These are phyloP conservation scores for Cryptococcus depauperatus DNA, from an alignment of 1,284 basidiomycete species.

Conservation along the genomic window DNA sequence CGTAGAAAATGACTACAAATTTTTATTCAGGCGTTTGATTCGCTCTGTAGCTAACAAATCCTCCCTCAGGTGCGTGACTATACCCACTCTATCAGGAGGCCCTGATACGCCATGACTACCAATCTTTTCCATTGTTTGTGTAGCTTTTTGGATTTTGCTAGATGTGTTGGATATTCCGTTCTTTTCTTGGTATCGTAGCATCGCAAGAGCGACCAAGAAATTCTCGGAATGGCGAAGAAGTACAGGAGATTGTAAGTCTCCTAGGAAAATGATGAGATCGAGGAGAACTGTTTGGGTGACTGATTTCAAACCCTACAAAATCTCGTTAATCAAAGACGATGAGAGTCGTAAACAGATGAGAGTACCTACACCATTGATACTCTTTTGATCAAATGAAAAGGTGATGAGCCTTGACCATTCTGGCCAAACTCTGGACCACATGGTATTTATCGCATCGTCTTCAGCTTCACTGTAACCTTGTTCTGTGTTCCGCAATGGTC, in stretches of 20 bases:
- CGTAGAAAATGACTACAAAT: too few relatives aligned
- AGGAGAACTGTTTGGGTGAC: slow-evolving; percentile 28
- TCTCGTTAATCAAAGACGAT: too few relatives aligned
- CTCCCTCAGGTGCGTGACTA: slow-evolving; percentile 11
- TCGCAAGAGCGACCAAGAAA: slow-evolving; percentile 15
- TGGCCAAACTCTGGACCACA: slow-evolving; percentile 36
- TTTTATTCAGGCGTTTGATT: slow-evolving; percentile 12
- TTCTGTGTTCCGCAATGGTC: background rate
- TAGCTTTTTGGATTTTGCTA: slow-evolving; percentile 16
- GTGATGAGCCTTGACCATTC: slow-evolving; percentile 32
- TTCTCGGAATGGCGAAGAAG: slow-evolving; percentile 17
- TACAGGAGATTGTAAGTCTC: slow-evolving; percentile 14
- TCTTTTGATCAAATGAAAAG: slow-evolving; percentile 19
- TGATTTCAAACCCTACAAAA: slow-evolving; percentile 29
- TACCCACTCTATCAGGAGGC: background rate
- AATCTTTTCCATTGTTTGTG: slow-evolving; percentile 7
- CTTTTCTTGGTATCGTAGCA: slow-evolving; percentile 11
- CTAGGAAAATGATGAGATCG: slow-evolving; percentile 32
- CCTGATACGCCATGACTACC: slow-evolving; percentile 1
- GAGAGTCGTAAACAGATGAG: background rate
- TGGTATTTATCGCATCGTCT: slow-evolving; percentile 16
- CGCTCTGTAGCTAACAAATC: slow-evolving; percentile 26
- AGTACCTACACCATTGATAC: slow-evolving; percentile 29
- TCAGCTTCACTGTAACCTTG: slow-evolving; percentile 1
- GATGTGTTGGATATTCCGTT: slow-evolving; percentile 4